Conservation (phyloP, 2,329 filamentous ascomycete genomes). For the Camillea tinctor region DNA sequence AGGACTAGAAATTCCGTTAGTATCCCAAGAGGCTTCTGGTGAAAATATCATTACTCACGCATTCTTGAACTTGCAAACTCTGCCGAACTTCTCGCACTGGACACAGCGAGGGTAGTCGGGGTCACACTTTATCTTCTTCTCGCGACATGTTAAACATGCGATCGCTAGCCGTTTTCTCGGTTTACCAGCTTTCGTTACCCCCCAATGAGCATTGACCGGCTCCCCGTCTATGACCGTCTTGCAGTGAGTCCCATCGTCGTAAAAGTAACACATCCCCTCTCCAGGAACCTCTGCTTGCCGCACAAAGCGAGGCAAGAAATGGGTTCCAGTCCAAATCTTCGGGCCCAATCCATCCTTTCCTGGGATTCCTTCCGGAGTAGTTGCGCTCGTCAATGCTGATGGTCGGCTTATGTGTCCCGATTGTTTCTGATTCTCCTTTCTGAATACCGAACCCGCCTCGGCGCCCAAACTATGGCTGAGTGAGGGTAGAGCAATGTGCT, state of each 20-base stretch:
- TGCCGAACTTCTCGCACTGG: conserved; percentile 89
- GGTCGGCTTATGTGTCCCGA: conserved; percentile 25
- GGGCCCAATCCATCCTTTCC: conserved; percentile 62
- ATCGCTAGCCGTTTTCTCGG: conserved; percentile 87
- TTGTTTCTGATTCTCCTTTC: conserved; percentile 28
- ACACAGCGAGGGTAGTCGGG: conserved; percentile 84
- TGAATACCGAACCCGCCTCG: conserved; percentile 22
- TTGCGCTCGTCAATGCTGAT: conserved; percentile 30
- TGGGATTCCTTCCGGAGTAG: conserved; percentile 43
- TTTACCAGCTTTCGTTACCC: conserved; percentile 90
- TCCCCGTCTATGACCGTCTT: conserved; percentile 84
- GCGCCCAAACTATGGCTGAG: conserved; percentile 23
- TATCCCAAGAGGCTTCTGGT: not conserved
- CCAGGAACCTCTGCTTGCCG: conserved; percentile 67
- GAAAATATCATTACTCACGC: conserved; percentile 53
- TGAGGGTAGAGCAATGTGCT: conserved; percentile 27
- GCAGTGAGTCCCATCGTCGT: conserved; percentile 81
- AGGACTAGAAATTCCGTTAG: conserved; percentile 41
- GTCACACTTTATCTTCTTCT: conserved; percentile 98
- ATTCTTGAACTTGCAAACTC: conserved; percentile 80
- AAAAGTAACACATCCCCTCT: conserved; percentile 80
- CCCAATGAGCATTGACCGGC: conserved; percentile 86
- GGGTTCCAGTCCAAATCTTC: conserved; percentile 68
- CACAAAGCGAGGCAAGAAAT: conserved; percentile 66
- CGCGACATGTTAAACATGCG: conserved; percentile 79